phyloP scores from a whole-genome alignment of 495 filamentous ascomycete species.

The Podospora australis region DNA sequence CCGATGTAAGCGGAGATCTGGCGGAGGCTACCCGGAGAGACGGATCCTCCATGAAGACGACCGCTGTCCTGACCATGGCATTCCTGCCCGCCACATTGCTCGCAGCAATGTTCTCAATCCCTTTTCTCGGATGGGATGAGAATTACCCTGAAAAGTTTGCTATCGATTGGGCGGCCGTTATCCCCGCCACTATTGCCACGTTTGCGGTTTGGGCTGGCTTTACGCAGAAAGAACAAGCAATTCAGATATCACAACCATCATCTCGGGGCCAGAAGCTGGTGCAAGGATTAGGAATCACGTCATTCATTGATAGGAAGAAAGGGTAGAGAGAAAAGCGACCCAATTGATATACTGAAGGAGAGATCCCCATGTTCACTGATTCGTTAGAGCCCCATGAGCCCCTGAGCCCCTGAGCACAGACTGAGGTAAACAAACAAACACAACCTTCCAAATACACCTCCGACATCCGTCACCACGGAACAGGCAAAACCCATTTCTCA shows the following conservation, averaged over 20 bases:
- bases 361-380: not conserved
- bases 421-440: not conserved
- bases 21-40: too few relatives aligned
- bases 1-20: too few relatives aligned
- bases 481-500: not conserved
- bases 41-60: too few relatives aligned
- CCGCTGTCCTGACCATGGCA: too few relatives aligned
- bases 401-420: not conserved
- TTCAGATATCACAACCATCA: not conserved
- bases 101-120: too few relatives aligned
- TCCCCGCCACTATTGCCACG: too few relatives aligned
- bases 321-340: not conserved
- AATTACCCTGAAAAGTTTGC: too few relatives aligned
- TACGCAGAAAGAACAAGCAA: not conserved
- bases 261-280: not conserved
- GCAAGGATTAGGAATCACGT: not conserved
- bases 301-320: not conserved
- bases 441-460: not conserved
- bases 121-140: too few relatives aligned
- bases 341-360: not conserved
- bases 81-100: too few relatives aligned
- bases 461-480: not conserved
- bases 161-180: too few relatives aligned
- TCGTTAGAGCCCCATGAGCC: not conserved
- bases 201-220: too few relatives aligned